phyloP scores from a whole-genome alignment of 179 eudicot genomes.

The Carnegiea gigantea region DNA sequence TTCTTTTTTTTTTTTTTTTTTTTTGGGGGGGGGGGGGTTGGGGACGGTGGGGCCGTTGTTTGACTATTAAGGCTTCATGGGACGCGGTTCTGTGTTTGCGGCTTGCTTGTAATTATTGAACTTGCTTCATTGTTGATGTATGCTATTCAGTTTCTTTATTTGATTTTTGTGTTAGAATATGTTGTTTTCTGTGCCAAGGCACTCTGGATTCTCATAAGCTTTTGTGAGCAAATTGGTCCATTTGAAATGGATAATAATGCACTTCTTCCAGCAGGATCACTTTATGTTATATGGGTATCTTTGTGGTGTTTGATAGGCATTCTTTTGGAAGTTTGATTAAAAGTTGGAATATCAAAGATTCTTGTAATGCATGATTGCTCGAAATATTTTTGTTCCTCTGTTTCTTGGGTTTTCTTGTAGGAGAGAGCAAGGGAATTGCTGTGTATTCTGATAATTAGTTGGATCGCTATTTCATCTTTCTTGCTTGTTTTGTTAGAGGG shows the following conservation, averaged over 20 bases:
- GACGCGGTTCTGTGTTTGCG: not conserved
- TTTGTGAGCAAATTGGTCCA: not conserved
- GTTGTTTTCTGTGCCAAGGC: not conserved
- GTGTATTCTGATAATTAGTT: not conserved
- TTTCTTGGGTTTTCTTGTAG: not conserved
- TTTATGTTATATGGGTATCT: too few species aligned
- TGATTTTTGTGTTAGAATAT: too few species aligned
- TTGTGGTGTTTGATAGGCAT: not conserved
- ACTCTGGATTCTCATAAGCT: not conserved
- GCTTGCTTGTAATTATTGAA: not conserved
- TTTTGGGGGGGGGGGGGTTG: not conserved
- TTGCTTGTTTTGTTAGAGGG: not conserved
- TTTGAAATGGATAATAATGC: not conserved
- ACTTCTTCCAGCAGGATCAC: not conserved
- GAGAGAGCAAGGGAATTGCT: not conserved
- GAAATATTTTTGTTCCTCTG: not conserved
- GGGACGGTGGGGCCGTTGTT: not conserved
- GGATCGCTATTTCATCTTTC: not conserved
- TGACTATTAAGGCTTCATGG: too few species aligned
- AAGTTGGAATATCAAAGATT: not conserved
- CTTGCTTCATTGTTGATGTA: not conserved
- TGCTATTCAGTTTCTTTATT: too few species aligned
- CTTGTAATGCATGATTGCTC: not conserved
- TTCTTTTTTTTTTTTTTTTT: too few species aligned
- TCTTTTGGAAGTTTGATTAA: not conserved